A percentile compares a stretch with the other conserved stretches of the same genome.
These are phyloP conservation scores for Blastobotrys americana DNA, from an alignment of 805 yeast species.

Conservation along the genomic window DNA sequence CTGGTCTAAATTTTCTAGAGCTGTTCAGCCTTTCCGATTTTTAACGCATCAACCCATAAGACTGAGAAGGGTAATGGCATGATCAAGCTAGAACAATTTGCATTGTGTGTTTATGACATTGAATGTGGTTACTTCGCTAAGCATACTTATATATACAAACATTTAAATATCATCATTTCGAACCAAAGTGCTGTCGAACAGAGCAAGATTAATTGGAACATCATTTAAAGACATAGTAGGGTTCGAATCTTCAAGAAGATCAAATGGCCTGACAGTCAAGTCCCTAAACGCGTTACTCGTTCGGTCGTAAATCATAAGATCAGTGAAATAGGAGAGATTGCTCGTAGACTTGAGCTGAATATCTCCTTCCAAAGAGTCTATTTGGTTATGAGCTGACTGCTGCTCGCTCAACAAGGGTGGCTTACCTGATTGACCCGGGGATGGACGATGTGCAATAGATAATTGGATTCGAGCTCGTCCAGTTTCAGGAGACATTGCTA, in stretches of 20 bases:
- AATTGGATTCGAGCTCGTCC: constrained; percentile 5
- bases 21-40: too few relatives aligned
- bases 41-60: too few relatives aligned
- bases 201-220: constrained; percentile 45
- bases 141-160: not conserved
- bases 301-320: constrained; percentile 27
- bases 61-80: too few relatives aligned
- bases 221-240: constrained; percentile 44
- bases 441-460: not conserved
- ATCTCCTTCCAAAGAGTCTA: not conserved
- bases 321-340: constrained; percentile 14
- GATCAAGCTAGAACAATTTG: too few relatives aligned
- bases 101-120: too few relatives aligned
- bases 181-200: constrained; percentile 47
- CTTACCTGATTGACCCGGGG: too few relatives aligned
- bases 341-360: constrained; percentile 1
- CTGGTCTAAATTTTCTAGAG: too few relatives aligned
- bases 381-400: not conserved
- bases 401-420: not conserved
- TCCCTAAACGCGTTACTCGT: constrained; percentile 29
- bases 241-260: constrained; percentile 51
- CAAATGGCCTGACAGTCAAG: constrained; percentile 44
- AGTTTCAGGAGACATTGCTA: not conserved
- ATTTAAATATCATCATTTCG: not conserved
- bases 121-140: too few relatives aligned